Evolutionary conservation across 202 grass and related monocot species (phyloP).

Genomic region (Eragrostis tef): DNA sequence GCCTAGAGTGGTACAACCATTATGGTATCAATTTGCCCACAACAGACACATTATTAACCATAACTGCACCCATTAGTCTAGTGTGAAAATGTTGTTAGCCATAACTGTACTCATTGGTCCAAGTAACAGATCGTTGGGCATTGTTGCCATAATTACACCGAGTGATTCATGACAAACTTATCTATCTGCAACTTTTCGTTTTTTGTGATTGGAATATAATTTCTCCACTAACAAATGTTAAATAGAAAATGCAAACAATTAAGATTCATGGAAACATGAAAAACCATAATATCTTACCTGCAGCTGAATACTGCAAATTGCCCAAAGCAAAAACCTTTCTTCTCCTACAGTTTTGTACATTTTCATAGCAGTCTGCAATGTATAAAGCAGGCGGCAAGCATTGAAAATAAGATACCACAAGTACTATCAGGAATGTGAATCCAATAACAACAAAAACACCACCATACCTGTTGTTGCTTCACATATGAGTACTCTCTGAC

Average conservation of each 20-base stretch:
- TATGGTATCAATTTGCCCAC: neutral
- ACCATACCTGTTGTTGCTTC: constrained; percentile 93
- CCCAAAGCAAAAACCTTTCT: constrained; percentile 98
- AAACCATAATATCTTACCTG: constrained; percentile 62
- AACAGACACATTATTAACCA: neutral
- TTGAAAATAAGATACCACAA: constrained; percentile 38
- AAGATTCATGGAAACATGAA: constrained; percentile 22
- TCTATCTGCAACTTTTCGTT: neutral
- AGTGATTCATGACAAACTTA: neutral
- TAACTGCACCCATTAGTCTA: constrained; percentile 19
- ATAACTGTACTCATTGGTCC: neutral
- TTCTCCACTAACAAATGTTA: neutral
- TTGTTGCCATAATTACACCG: neutral
- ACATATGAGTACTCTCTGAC: constrained; percentile 93
- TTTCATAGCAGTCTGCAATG: constrained; percentile 91
- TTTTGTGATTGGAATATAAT: neutral
- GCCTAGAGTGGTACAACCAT: neutral
- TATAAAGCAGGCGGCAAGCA: constrained; percentile 42
- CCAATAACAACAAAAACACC: constrained; percentile 29
- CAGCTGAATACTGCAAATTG: constrained; percentile 93
- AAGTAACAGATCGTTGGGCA: neutral
- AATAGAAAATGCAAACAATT: constrained; percentile 18
- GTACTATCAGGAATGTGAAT: constrained; percentile 9
- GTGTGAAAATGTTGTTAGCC: constrained; percentile 24
- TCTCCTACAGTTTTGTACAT: constrained; percentile 97